Percentiles rank a stretch among this genome's conserved stretches.
Conservation (phyloP, 768 basidiomycete species). For the Leccinellum albellum region DNA sequence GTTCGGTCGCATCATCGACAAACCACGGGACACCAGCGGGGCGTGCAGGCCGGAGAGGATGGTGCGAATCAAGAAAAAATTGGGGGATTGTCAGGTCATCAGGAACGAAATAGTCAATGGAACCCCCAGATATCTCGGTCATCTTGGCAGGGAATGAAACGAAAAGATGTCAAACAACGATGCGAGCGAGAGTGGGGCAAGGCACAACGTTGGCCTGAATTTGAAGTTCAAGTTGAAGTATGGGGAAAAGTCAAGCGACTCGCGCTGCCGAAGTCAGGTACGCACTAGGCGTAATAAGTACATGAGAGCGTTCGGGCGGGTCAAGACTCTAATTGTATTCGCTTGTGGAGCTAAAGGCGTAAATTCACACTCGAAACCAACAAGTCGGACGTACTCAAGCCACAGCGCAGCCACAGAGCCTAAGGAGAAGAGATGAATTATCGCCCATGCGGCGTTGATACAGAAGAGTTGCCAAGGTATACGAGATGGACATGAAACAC, state of each 20-base stretch:
- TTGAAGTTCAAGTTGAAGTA: not conserved
- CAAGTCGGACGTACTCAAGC: not conserved
- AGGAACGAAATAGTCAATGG: constrained; percentile 43
- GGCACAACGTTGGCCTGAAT: not conserved
- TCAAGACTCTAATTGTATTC: not conserved
- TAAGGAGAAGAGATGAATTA: not conserved
- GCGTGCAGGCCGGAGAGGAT: constrained; percentile 44
- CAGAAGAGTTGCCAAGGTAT: not conserved
- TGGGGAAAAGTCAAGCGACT: not conserved
- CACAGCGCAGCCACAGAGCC: not conserved
- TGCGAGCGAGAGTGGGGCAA: not conserved
- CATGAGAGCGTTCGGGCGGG: not conserved
- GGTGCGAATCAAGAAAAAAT: constrained; percentile 52
- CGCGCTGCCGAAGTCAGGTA: not conserved
- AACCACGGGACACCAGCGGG: constrained; percentile 49
- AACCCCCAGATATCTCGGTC: constrained; percentile 26
- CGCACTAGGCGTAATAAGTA: not conserved
- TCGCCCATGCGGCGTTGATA: constrained; percentile 6
- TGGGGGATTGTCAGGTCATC: constrained; percentile 64
- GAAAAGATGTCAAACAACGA: not conserved
- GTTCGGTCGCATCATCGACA: constrained; percentile 54
- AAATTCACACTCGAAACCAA: not conserved
- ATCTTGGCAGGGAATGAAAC: not conserved
- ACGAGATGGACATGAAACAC: not conserved
- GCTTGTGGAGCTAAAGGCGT: not conserved